Base-by-base conservation (phyloP, 2,329 filamentous ascomycete genomes). In the Sclerotinia spermophila region DNA sequence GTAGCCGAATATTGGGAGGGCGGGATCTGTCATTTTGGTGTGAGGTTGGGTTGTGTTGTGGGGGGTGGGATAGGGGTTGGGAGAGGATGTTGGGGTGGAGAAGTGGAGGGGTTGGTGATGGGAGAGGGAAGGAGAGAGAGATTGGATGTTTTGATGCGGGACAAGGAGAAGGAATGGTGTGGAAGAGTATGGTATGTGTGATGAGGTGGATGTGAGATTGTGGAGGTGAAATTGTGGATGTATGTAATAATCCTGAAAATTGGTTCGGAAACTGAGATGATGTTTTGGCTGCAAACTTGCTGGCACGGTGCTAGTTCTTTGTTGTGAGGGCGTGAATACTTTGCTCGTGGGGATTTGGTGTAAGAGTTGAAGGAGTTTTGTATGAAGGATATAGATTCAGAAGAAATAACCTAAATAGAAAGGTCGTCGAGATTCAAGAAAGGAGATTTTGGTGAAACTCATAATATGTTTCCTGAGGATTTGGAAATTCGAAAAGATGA, bases 261-360 rank as follows among this genome's bases (percentile, higher is more conserved):
- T 5, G 2, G 24, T 4, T 1, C 5, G n/a, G 13, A 30, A 55
- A 55, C 0, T 13, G 15, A 8, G 30, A 6, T 5, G 17, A 10
- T 8, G 3, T 55, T 33, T 4, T 33, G 15, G 17, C 7, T 17
- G 10, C 27, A 10, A 13, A 0, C 17, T 53, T 53, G 0, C 21
- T 45, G 44, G 44, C 21, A 45, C 21, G 2, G 8, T 48, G 7
- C n/a, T 10, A 45, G 8, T n/a, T 24, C 11, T 24, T 5, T 19
- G 11, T n/a, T 48, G 7, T 4, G 45, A 24, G 24, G 24, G 11
- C 5, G 24, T 48, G 45, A 48, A 48, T 19, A n/a, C 8, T 48
- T 48, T 8, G 24, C 1, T 48, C 10, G 24, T 48, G 21, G 24
- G 24, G n/a, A 21, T 11, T 8, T 48, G 45, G 21, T 24, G 6